phyloP scores from a whole-genome alignment of 2,329 filamentous ascomycete genomes.

The Sphaerulina populicola region DNA sequence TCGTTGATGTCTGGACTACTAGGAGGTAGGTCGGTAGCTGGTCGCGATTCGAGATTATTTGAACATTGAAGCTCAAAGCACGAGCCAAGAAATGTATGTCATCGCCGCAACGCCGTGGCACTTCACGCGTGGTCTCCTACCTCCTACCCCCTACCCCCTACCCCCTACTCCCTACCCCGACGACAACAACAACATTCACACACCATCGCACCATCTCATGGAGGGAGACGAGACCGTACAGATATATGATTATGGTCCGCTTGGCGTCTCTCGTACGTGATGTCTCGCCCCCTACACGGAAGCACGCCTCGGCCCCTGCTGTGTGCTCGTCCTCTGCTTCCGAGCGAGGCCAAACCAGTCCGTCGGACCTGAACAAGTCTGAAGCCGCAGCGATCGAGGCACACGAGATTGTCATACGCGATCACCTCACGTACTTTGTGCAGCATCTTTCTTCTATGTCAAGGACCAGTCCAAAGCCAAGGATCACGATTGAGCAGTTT shows the following conservation, averaged over 20 bases:
- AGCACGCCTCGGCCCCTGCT: conserved; percentile 7
- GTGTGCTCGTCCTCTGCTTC: neutral
- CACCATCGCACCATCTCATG: neutral
- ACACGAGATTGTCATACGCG: conserved; percentile 40
- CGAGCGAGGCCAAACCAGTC: neutral
- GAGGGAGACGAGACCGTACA: neutral
- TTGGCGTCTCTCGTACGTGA: conserved; percentile 20
- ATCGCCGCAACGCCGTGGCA: conserved; percentile 1
- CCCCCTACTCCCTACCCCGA: no score
- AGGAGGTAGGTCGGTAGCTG: neutral
- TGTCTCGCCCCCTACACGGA: conserved; percentile 25
- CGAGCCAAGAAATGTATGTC: conserved; percentile 3
- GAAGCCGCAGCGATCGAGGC: conserved; percentile 44
- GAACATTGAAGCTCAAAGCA: neutral
- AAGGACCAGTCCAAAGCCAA: conserved; percentile 24
- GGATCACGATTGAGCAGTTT: conserved; percentile 39
- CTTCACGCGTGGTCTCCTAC: conserved; percentile 3
- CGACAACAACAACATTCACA: neutral
- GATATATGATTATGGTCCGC: conserved; percentile 7
- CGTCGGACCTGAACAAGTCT: neutral
- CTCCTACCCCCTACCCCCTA: no score
- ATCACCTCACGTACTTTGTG: conserved; percentile 45
- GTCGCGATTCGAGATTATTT: neutral
- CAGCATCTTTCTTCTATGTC: conserved; percentile 34
- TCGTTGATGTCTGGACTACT: neutral